A percentile compares a stretch with the other conserved stretches of the same genome.
Conservation (phyloP, 768 basidiomycete species). For the Tubosaeta sp. region DNA sequence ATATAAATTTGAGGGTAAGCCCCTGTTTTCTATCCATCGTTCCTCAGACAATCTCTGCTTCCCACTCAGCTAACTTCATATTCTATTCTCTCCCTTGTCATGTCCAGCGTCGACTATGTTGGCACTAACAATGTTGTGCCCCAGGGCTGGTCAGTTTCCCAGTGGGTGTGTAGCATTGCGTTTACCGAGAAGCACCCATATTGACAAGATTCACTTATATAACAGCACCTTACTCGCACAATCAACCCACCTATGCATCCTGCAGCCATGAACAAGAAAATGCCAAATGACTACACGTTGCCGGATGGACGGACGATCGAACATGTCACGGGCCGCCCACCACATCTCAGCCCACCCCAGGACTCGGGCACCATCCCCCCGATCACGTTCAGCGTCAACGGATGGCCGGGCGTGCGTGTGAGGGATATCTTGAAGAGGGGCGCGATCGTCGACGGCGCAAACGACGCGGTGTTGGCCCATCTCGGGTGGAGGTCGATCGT, state of each 20-base stretch:
- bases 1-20: neutral
- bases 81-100: neutral
- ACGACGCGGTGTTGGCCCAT: conserved; percentile 15
- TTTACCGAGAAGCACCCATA: neutral
- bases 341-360: conserved; percentile 5
- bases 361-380: conserved; percentile 10
- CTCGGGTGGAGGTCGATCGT: conserved; percentile 20
- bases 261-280: conserved; percentile 1
- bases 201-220: neutral
- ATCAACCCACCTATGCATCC: conserved; percentile 22
- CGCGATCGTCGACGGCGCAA: conserved; percentile 10
- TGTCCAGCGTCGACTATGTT: neutral
- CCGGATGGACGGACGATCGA: conserved; percentile 15
- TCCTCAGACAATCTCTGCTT: neutral
- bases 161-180: conserved; percentile 1
- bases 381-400: conserved; percentile 15
- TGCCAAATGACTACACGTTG: conserved; percentile 17
- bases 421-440: conserved; percentile 12
- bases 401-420: conserved; percentile 19
- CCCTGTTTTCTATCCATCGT: neutral
- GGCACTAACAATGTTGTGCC: neutral
- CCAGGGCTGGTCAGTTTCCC: neutral
- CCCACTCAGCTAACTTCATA: neutral
- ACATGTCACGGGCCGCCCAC: conserved; percentile 18
- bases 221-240: conserved; percentile 11